Evolutionary conservation across 495 filamentous ascomycete species (phyloP).

Genomic region (Lophiostoma macrostomum): DNA sequence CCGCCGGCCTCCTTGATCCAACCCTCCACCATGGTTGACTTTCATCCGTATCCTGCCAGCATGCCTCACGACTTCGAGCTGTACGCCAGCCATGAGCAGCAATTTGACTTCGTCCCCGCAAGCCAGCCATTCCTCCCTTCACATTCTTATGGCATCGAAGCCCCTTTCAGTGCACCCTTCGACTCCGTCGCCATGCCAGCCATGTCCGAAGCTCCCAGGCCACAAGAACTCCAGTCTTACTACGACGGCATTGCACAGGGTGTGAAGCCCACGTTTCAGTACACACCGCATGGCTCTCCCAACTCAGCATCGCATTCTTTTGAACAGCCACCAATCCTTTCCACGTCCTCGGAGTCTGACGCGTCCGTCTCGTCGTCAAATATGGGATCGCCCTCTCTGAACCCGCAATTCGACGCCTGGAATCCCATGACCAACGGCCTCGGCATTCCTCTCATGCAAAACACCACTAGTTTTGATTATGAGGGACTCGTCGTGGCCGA

Average conservation of each 20-base stretch:
- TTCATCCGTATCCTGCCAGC: slow-evolving; percentile 24
- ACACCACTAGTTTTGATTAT: slow-evolving; percentile 55
- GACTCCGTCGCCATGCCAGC: slow-evolving; percentile 19
- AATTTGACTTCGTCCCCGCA: slow-evolving; percentile 26
- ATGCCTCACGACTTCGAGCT: slow-evolving; percentile 36
- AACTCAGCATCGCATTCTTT: slow-evolving; percentile 39
- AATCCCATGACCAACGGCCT: slow-evolving; percentile 56
- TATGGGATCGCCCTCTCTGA: slow-evolving; percentile 73
- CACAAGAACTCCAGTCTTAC: slow-evolving; percentile 30
- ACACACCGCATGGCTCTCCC: slow-evolving; percentile 37
- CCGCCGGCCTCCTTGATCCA: neutral
- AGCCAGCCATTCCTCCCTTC: slow-evolving; percentile 26
- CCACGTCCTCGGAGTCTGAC: slow-evolving; percentile 65
- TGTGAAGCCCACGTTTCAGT: slow-evolving; percentile 27
- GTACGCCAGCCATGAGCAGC: slow-evolving; percentile 30
- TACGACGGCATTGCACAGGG: slow-evolving; percentile 34
- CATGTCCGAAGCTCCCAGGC: slow-evolving; percentile 24
- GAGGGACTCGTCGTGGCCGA: slow-evolving; percentile 54
- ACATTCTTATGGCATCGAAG: slow-evolving; percentile 25
- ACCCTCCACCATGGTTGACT: slow-evolving; percentile 25
- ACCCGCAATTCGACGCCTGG: slow-evolving; percentile 58
- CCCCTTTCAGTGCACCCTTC: slow-evolving; percentile 21
- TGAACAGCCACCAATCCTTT: slow-evolving; percentile 51
- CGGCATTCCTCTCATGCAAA: slow-evolving; percentile 63
- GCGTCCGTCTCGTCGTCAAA: slow-evolving; percentile 74